Evolutionary conservation across 2,329 filamentous ascomycete species (phyloP), one percentile per base, ranked within the genome.

Genomic region (Clarireedia hainanense): DNA sequence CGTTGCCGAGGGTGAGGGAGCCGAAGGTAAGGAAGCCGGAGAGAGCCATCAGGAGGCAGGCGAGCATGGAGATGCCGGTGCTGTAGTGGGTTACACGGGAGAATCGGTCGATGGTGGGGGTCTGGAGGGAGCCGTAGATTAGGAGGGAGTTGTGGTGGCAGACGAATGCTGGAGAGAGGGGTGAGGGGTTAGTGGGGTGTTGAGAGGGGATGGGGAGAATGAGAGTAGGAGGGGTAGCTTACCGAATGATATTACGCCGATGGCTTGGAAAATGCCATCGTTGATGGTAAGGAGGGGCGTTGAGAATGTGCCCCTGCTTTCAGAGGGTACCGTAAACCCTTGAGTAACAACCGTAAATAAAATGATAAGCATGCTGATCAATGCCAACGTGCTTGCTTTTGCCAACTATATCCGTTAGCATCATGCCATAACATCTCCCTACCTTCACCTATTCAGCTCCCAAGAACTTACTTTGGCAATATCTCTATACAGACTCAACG

Each of bases 161-260:
- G 61, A 86, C 83, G 60, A 86, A 86, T 50, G 83, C 83, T 80
- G 23, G 6, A 24, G 4, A 5, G 10, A 4, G 39, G 39, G 1
- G 17, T 4, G 2, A 45, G 17, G 34, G 34, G 23, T 54, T 42
- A 49, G 52, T 30, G 5, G 30, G 10, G 60, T 75, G 34, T 48
- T 10, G 26, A 43, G 20, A n/a, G 26, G n/a, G 40, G 23, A 20
- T 30, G 36, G 50, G 24, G 20, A 20, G 20, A 20, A 20, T 20
- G 20, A 20, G 20, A 20, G 20, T 20, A 20, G 20, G 20, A 20
- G 20, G 20, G 20, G 9, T 20, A 43, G 56, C 80, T 47, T 77
- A 94, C 89, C 91, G 71, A 99, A 99, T 4, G 94, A 97, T 64
- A 99, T 99, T 17, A 99, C 92, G 34, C 94, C 94, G 65, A 99